These are phyloP conservation scores for Pleurotus tuber-regium DNA, from an alignment of 768 basidiomycete species.

Conservation along the genomic window DNA sequence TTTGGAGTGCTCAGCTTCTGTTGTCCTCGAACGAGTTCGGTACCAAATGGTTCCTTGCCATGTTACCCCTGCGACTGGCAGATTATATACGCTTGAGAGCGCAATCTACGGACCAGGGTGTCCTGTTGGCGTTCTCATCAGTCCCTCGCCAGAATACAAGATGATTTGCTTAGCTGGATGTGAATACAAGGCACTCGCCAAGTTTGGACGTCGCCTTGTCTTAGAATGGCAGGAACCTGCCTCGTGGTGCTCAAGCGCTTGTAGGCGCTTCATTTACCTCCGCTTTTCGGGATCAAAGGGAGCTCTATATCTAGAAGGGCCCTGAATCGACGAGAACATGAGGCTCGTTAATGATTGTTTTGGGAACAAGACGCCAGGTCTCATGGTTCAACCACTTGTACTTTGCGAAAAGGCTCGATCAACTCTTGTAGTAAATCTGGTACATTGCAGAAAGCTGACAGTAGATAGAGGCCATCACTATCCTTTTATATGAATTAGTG, in stretches of 20 bases:
- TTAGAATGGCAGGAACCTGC: not conserved
- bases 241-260: not conserved
- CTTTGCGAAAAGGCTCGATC: not conserved
- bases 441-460: not conserved
- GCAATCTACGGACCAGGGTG: conserved; percentile 3
- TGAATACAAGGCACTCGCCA: conserved; percentile 29
- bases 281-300: conserved; percentile 7
- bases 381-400: conserved; percentile 1
- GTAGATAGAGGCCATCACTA: not conserved
- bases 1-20: not conserved
- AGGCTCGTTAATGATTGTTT: not conserved
- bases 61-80: conserved; percentile 10
- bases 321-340: no score
- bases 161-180: conserved; percentile 10
- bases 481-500: not conserved
- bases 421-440: not conserved
- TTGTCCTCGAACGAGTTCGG: conserved; percentile 9
- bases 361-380: conserved; percentile 4
- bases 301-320: not conserved
- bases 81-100: conserved; percentile 28
- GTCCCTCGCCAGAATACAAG: conserved; percentile 1
- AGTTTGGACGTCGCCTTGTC: conserved; percentile 30
- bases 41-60: conserved; percentile 12
- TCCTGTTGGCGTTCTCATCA: conserved; percentile 5
- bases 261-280: conserved; percentile 1